Base-by-base conservation (phyloP, 371 early-diverging fungal species). In the Zancudomyces culisetae region DNA sequence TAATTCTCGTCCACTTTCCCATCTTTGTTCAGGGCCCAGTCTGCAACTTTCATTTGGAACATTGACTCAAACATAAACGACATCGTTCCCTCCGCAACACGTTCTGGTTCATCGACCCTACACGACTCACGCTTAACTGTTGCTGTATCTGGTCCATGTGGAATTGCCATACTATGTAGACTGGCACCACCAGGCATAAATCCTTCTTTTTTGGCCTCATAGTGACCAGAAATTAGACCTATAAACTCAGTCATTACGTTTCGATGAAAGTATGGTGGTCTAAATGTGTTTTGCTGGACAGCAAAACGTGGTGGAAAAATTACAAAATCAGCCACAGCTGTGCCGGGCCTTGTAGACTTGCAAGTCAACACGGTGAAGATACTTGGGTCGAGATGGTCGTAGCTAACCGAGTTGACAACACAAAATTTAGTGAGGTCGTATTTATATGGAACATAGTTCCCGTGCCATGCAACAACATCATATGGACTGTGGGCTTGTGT, bases 231-330 rank as follows among this genome's bases (percentile, higher is more conserved):
- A 54, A 94, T 92, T 48, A 92, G 68, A 3, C 95, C 97, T 93
- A 96, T 93, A 65, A 91, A 96, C 72, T 96, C 97, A 53, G 85
- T 74, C 85, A 83, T 83, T 63, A 84, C 85, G 70, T 93, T 93
- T 46, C 93, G 84, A 64, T 94, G 94, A 72, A 82, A 94, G 66
- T 87, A 94, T 39, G 93, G 93, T 30, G 97, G 97, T 19, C 96
- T 78, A 76, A 85, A 86, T 27, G 94, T 92, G 63, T 83, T 66
- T 60, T 87, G 84, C 45, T 81, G 83, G 21, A 89, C 90, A 52
- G 86, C 84, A 83, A 91, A 94, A n/a, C 96, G 72, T 27, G 97
- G 95, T 57, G 97, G 95, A 71, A 94, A 94, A 41, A 92, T 88
- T 43, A 90, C 95, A 74, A 96, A 96, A 62, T 96, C 97, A 10